Percentiles rank a stretch among this genome's conserved stretches.
phyloP scores from a whole-genome alignment of 768 basidiomycete genomes.

The Porphyrellus cyaneotinctus region DNA sequence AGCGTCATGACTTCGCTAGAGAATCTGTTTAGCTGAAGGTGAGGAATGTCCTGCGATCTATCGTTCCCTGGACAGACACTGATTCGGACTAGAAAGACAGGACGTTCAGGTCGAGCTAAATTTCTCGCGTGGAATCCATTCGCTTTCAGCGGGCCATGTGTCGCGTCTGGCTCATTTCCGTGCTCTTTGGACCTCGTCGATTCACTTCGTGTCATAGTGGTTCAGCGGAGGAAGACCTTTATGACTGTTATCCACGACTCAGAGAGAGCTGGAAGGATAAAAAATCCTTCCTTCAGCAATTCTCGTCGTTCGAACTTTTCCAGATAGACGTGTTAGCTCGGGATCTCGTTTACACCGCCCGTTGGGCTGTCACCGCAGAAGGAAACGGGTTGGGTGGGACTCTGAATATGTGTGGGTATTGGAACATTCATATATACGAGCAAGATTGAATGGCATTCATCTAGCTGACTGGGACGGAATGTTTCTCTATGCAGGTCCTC shows the following conservation, averaged over 20 bases:
- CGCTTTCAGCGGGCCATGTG: slow-evolving; percentile 31
- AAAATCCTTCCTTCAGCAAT: not conserved
- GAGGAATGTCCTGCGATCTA: slow-evolving; percentile 11
- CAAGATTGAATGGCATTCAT: not conserved
- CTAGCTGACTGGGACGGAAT: not conserved
- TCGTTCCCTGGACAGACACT: not conserved
- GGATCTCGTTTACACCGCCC: not conserved
- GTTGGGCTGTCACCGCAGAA: not conserved
- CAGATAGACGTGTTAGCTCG: not conserved
- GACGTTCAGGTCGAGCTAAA: slow-evolving; percentile 22
- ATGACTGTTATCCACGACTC: not conserved
- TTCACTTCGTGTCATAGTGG: not conserved
- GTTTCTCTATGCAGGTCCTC: slow-evolving; percentile 12
- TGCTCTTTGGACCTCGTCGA: slow-evolving; percentile 7
- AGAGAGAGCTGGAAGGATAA: not conserved
- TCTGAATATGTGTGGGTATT: not conserved
- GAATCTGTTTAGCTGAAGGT: slow-evolving; percentile 38
- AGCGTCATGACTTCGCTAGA: slow-evolving; percentile 28
- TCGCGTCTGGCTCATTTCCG: slow-evolving; percentile 23
- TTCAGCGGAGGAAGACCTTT: not conserved
- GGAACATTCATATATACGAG: not conserved
- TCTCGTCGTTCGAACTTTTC: slow-evolving; percentile 1
- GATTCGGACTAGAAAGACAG: slow-evolving; percentile 27
- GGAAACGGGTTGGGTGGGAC: not conserved
- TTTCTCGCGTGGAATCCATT: slow-evolving; percentile 29